Base-by-base conservation (phyloP, 2,329 filamentous ascomycete species). In the Coniochaeta ligniaria region DNA sequence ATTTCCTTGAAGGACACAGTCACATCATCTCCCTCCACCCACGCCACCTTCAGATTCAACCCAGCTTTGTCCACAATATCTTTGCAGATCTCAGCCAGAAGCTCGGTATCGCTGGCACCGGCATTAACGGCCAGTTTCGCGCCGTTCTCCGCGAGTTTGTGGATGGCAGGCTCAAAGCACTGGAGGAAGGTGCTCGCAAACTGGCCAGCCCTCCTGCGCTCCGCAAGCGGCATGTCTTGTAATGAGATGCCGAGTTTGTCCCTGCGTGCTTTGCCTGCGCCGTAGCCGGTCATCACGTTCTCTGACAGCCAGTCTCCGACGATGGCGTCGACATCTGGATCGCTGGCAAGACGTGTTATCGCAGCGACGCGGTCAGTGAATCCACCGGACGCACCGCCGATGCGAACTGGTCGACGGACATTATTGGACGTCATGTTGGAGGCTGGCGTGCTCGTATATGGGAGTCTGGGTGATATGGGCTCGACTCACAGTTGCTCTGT, bases 61-160 rank as follows among this genome's bases (percentile, higher is more conserved):
- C 66, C 66, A 38, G 63, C 56, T 12, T 63, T 60, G 24, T 64
- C 61, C 22, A 71, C 61, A 14, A 57, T 64, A 41, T 66, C 36
- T 47, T 59, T 54, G 11, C 62, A 62, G 9, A 63, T 31, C 60
- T 64, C 59, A 38, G 63, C 63, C 33, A 66, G 63, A 50, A 63
- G 59, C 57, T 67, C 60, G 16, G 71, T 70, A 61, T 73, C 70
- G 57, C 66, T 69, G 26, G 69, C 69, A 3, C 72, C 71, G 11
- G 71, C 71, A 60, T 73, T 74, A 20, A 73, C 70, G 1, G 68
- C 70, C 6, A 73, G 59, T 61, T 70, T 72, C 60, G 71, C 66
- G 11, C 64, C 64, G 36, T 65, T 66, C 41, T 62, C 50, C 20
- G 62, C 62, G 14, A 73, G 61, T 57, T 70, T 61, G 9, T 61